Evolutionary conservation across 176 grass and related monocot species (phyloP).

Genomic region (Juncus effusus): DNA sequence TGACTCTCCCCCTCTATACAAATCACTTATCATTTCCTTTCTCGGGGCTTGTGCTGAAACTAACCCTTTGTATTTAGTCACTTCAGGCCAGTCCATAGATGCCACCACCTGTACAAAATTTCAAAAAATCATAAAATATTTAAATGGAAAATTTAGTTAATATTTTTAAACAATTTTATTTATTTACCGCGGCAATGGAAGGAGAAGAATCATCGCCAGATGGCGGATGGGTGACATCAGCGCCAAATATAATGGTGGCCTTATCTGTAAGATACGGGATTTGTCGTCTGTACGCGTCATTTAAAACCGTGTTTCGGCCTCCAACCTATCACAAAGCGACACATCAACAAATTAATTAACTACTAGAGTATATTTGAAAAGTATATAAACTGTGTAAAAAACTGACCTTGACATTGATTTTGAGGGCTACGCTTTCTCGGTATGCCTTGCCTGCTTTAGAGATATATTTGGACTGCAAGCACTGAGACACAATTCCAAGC

Average conservation of each 20-base stretch:
- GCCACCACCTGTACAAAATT: constrained; percentile 60
- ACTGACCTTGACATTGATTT: constrained; percentile 91
- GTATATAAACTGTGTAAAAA: no score
- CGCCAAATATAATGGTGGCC: constrained; percentile 72
- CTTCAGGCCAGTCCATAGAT: constrained; percentile 67
- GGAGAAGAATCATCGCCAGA: constrained; percentile 50
- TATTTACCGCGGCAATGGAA: constrained; percentile 70
- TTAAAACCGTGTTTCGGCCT: constrained; percentile 59
- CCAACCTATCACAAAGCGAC: constrained; percentile 41
- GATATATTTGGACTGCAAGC: constrained; percentile 52
- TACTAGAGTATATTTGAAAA: no score
- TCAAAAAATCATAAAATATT: not conserved
- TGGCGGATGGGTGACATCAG: constrained; percentile 62
- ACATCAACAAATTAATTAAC: no score
- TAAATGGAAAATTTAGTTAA: not conserved
- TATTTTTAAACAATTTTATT: not conserved
- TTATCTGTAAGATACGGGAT: constrained; percentile 40
- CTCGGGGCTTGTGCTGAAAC: constrained; percentile 41
- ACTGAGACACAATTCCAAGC: constrained; percentile 75
- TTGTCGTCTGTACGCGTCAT: constrained; percentile 17
- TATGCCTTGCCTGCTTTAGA: constrained; percentile 58
- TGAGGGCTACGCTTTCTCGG: constrained; percentile 69
- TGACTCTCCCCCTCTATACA: constrained; percentile 43
- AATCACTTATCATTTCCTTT: constrained; percentile 45
- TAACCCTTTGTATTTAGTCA: constrained; percentile 55